These are phyloP conservation scores for Xylaria telfairii DNA, from an alignment of 495 filamentous ascomycete species.

Conservation along the genomic window DNA sequence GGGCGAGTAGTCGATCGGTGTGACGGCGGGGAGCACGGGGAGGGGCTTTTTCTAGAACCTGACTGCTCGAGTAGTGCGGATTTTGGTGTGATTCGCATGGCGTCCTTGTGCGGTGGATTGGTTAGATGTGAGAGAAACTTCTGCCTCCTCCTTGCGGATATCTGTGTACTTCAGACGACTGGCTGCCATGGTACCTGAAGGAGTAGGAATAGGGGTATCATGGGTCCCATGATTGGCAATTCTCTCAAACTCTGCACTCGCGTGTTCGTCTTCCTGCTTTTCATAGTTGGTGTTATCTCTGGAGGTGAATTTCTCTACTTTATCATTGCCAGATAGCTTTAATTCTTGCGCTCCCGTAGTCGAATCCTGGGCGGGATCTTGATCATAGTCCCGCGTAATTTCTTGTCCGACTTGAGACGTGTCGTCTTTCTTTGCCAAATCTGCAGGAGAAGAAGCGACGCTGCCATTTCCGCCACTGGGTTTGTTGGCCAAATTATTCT, in stretches of 20 bases:
- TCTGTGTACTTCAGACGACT: conserved; percentile 27
- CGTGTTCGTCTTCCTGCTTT: not conserved
- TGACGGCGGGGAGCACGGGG: conserved; percentile 19
- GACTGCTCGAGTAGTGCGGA: conserved; percentile 21
- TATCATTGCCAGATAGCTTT: not conserved
- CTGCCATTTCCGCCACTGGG: not conserved
- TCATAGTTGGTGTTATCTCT: not conserved
- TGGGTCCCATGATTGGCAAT: not conserved
- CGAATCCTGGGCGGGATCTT: not conserved
- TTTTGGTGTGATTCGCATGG: conserved; percentile 18
- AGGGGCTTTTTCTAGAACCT: not conserved
- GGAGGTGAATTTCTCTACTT: not conserved
- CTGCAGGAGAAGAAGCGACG: not conserved
- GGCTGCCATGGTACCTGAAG: not conserved
- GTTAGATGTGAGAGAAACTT: not conserved
- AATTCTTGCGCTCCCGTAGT: not conserved
- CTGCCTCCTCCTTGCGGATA: conserved; percentile 16
- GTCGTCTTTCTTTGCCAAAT: not conserved
- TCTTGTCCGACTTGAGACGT: not conserved
- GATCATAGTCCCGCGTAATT: not conserved
- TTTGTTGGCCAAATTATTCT: not conserved
- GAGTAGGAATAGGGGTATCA: not conserved
- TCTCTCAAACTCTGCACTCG: not conserved
- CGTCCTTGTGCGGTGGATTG: not conserved
- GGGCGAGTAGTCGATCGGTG: conserved; percentile 35